Evolutionary conservation across 164 flowering plant genomes (phyloP), one percentile per base, ranked within the genome.

Genomic region (Dillenia suffruticosa): DNA sequence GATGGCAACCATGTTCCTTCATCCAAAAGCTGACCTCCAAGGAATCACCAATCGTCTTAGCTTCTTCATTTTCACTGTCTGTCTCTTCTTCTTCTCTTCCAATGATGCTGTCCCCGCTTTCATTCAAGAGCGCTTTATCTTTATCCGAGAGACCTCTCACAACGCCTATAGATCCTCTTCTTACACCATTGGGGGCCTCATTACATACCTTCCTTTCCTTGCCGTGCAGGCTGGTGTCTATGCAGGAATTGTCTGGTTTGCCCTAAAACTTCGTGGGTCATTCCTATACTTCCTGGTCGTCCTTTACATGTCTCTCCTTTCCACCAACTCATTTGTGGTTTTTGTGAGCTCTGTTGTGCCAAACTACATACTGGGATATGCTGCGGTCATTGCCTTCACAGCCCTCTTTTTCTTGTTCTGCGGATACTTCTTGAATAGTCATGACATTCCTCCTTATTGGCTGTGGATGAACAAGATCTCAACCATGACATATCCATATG

Each of bases 31-130:
- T 0, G 49, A 63, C 67, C 4, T 55, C 22, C 93, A 85, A 67
- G 94, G 90, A 8, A 81, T 83, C 65, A 85, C 90, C 3, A 67
- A 85, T 56, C 85, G 78, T 1, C 70, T 87, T 58, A 81, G 89
- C 57, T 87, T 87, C 83, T 81, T 84, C 81, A 85, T 87, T 73
- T 87, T 87, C 81, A 82, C 90, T 0, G 88, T 77, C 48, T 83
- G 94, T 48, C 74, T 85, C 57, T 82, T 87, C 77, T 87, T 87
- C 82, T 88, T 82, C 76, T 85, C 95, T 12, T 85, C 90, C 66
- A 85, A 84, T 50, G 89, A 88, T 46, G 91, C 88, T 7, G 89
- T 88, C 67, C 91, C 95, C 0, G 91, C 90, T 14, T 84, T 85
- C 72, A 82, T 85, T 54, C 91, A 85, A 61, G 95, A 88, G 56